Conservation (phyloP, 2,329 filamentous ascomycete genomes). For the Penicillium psychrosexuale region DNA sequence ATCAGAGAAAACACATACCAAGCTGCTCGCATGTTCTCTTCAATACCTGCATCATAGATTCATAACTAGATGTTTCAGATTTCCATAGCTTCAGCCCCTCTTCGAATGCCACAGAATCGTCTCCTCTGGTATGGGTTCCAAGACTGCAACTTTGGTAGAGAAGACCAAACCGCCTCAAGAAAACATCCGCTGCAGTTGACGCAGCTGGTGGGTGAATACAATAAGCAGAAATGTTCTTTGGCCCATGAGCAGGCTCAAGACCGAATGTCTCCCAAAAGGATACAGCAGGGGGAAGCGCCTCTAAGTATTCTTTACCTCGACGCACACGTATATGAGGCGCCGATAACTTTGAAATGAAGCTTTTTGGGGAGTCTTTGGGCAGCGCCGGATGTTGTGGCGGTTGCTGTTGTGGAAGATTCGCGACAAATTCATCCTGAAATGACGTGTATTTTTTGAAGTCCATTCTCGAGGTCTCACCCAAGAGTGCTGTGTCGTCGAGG, state of each 20-base stretch:
- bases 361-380: conserved; percentile 29
- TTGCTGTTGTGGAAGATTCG: conserved; percentile 18
- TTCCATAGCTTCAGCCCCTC: conserved; percentile 41
- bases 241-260: conserved; percentile 53
- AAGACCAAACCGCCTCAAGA: conserved; percentile 53
- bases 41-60: conserved; percentile 35
- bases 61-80: conserved; percentile 29
- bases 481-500: conserved; percentile 28
- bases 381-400: conserved; percentile 6
- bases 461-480: conserved; percentile 33
- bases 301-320: conserved; percentile 52
- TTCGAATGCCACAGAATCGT: conserved; percentile 39
- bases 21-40: conserved; percentile 36
- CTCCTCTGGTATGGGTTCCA: conserved; percentile 49
- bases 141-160: conserved; percentile 58
- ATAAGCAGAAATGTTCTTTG: conserved; percentile 57
- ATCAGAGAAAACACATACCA: conserved; percentile 29
- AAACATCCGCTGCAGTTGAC: conserved; percentile 47
- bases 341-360: conserved; percentile 44
- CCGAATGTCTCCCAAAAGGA: conserved; percentile 62
- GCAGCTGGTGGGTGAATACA: conserved; percentile 55
- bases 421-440: conserved; percentile 29
- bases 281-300: conserved; percentile 55
- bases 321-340: conserved; percentile 55
- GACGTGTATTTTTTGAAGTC: conserved; percentile 38